These are phyloP conservation scores for Pseudocercospora macadamiae DNA, from an alignment of 2,329 filamentous ascomycete species.

Conservation along the genomic window DNA sequence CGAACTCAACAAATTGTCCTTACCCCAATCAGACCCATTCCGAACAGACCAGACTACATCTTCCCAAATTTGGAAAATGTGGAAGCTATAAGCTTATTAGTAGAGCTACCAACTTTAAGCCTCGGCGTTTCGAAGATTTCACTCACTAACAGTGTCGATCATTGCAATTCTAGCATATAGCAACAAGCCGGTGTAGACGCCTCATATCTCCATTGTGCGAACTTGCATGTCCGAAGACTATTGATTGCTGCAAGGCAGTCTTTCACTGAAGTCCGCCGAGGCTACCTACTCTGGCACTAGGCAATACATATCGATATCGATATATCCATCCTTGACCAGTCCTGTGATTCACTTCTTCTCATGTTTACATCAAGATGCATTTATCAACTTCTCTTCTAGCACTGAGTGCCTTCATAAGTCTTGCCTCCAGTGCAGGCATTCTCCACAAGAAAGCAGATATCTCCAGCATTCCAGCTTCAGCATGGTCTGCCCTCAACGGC, in stretches of 20 bases:
- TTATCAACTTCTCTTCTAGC: no score
- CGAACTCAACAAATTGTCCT: no score
- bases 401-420: no score
- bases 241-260: no score
- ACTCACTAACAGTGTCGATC: neutral
- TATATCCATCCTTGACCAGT: no score
- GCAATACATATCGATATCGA: neutral
- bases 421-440: no score
- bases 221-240: neutral
- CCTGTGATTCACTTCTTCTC: no score
- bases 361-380: no score
- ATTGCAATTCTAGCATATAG: neutral
- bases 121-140: neutral
- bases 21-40: no score
- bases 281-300: neutral
- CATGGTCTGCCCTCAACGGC: slow-evolving; percentile 3
- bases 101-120: neutral
- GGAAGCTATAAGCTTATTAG: neutral
- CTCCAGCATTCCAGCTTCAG: neutral
- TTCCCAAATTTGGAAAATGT: neutral
- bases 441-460: slow-evolving; percentile 10
- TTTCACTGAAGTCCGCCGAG: neutral
- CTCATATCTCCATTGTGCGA: neutral
- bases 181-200: neutral
- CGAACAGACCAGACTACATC: no score